These are phyloP conservation scores for Penicillium concentricum DNA, from an alignment of 2,329 filamentous ascomycete genomes.

Conservation along the genomic window DNA sequence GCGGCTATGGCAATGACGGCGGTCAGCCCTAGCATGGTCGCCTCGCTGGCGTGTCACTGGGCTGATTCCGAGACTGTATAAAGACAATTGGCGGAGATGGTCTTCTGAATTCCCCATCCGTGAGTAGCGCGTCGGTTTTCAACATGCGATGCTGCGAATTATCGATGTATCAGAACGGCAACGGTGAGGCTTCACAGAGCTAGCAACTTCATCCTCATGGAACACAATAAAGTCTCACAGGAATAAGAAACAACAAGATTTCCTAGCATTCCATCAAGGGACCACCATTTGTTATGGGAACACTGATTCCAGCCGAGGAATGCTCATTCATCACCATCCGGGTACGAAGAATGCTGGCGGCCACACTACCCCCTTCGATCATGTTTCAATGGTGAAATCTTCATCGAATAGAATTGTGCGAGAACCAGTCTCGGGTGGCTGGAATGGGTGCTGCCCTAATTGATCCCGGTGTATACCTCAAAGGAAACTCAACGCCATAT, in stretches of 20 bases:
- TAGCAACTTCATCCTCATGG: not conserved
- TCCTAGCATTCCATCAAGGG: constrained; percentile 13
- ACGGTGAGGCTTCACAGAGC: not conserved
- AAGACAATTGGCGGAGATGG: not conserved
- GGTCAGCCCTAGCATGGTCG: constrained; percentile 34
- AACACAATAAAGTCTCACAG: constrained; percentile 5
- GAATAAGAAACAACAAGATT: constrained; percentile 8
- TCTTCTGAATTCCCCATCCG: constrained; percentile 12
- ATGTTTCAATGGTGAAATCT: not conserved
- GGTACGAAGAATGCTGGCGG: constrained; percentile 32
- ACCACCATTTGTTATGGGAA: constrained; percentile 33
- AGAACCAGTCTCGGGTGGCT: not conserved
- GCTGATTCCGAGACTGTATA: not conserved
- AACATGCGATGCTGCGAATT: not conserved
- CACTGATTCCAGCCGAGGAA: constrained; percentile 26
- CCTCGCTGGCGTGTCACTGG: constrained; percentile 5
- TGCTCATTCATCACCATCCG: constrained; percentile 30
- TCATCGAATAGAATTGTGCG: not conserved
- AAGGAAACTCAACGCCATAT: not conserved
- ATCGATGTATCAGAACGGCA: constrained; percentile 1
- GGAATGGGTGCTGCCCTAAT: constrained; percentile 6
- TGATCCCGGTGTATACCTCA: not conserved
- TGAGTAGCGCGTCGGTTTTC: not conserved
- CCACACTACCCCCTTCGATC: constrained; percentile 16
- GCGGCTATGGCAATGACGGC: constrained; percentile 38